A percentile compares a stretch with the other conserved stretches of the same genome.
Evolutionary conservation across 139 green algal species (phyloP).

Genomic region (Micractinium conductrix): DNA sequence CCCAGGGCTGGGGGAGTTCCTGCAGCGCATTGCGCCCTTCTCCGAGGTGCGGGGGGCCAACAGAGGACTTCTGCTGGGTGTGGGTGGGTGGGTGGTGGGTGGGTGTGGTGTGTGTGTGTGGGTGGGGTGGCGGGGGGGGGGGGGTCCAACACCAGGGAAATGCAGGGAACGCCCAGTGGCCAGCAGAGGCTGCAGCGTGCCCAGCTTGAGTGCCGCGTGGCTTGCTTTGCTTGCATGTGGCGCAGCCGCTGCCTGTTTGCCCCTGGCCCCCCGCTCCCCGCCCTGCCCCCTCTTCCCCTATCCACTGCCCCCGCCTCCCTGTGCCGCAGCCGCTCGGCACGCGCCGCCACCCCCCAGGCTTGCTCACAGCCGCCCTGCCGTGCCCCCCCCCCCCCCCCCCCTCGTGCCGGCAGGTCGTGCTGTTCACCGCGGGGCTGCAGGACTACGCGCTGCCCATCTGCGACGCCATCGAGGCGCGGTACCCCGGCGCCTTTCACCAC

Average conservation of each 20-base stretch:
- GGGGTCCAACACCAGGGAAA: no score
- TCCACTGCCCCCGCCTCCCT: no score
- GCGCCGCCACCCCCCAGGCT: no score
- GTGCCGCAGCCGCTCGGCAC: no score
- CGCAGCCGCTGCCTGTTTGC: background rate
- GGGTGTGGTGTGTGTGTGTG: no score
- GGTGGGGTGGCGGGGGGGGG: no score
- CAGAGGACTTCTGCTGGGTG: background rate
- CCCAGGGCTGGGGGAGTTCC: slow-evolving; percentile 80
- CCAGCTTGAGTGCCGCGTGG: no score
- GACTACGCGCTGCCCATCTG: slow-evolving; percentile 89
- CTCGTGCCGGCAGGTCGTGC: slow-evolving; percentile 64
- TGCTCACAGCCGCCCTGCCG: background rate
- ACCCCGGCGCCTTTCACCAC: slow-evolving; percentile 40
- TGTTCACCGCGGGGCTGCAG: slow-evolving; percentile 91
- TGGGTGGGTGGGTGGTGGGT: background rate
- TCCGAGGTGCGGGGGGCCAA: slow-evolving; percentile 37
- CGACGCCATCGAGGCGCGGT: slow-evolving; percentile 66
- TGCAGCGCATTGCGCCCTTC: slow-evolving; percentile 52
- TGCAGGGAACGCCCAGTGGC: no score
- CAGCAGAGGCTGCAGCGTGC: no score
- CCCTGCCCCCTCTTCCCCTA: no score
- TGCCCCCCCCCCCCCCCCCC: background rate
- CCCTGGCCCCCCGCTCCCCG: no score
- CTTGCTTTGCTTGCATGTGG: background rate